Base-by-base conservation (phyloP, 176 grass and related monocot genomes). In the Dendrocalamus sinicus region DNA sequence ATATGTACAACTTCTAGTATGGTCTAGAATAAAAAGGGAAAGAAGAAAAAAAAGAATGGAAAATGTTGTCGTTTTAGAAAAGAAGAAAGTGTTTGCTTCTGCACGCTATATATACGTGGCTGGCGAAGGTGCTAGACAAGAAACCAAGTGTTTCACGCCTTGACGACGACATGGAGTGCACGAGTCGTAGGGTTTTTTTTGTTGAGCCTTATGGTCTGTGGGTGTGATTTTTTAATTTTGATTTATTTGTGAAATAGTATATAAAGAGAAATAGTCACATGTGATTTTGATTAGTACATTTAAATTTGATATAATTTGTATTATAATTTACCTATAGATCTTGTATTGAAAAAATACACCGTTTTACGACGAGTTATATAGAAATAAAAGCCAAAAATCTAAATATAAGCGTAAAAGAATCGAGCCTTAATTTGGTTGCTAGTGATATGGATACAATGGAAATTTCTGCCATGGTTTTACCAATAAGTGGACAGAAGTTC, bases 381-480 rank as follows among this genome's bases (percentile, higher is more conserved):
- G 2, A 32, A 32, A 32, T 32, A 32, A 2, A 32, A 32, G 2
- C 30, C 30, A 32, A 32, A 32, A 32, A 32, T 32, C 2, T 32
- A 32, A 32, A 32, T 32, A 2, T 32, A 32, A 32, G 30, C 2
- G 1, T 32, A 32, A 32, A 32, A 32, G 30, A 32, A 32, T 32
- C 30, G 1, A 32, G 30, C 2, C 30, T 32, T 41, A 55, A 75
- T 87, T 75, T 68, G 24, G 57, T 12, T 76, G 9, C 50, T 16
- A 32, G 24, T 70, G 72, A 88, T 76, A 30, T 8, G 54, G 73
- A 43, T 17, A 77, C 22, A 16, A 43, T 44, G 26, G 13, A 11
- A 43, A 48, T 65, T 54, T 41, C 45, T 77, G 59, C 40, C 64
- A 68, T 70, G 2, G 20, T 24, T 50, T 72, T 86, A 86, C 77